Conservation (phyloP, 1,284 basidiomycete genomes). For the Ustilago xerochloae region DNA sequence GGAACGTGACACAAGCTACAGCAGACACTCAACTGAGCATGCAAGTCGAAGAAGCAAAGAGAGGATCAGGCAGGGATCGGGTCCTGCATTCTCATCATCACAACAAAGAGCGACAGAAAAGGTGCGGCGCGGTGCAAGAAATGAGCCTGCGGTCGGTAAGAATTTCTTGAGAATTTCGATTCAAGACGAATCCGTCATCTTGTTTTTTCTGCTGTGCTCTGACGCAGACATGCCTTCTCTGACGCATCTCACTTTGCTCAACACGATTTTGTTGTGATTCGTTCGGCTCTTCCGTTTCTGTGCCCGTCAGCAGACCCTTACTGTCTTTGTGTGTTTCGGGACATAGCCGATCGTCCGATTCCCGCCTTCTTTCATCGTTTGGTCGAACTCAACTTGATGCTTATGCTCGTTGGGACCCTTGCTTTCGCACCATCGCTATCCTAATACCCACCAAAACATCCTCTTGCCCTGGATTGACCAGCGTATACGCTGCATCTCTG, state of each 20-base stretch:
- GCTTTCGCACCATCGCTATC: neutral
- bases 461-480: neutral
- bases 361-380: neutral
- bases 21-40: no score
- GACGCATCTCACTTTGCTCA: neutral
- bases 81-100: no score
- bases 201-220: neutral
- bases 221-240: constrained; percentile 1
- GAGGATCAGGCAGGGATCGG: neutral
- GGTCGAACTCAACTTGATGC: neutral
- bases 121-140: neutral
- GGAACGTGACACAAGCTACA: no score
- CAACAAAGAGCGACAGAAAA: no score
- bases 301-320: no score
- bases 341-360: neutral
- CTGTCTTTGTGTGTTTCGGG: neutral
- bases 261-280: neutral
- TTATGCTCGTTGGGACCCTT: no score
- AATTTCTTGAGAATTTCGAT: no score
- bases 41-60: no score
- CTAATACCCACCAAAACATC: neutral
- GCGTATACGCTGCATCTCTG: neutral
- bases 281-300: neutral
- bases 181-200: neutral
- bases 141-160: no score